These are phyloP conservation scores for Peronospora farinosa DNA, from an alignment of 352 stramenopile species.

Conservation along the genomic window DNA sequence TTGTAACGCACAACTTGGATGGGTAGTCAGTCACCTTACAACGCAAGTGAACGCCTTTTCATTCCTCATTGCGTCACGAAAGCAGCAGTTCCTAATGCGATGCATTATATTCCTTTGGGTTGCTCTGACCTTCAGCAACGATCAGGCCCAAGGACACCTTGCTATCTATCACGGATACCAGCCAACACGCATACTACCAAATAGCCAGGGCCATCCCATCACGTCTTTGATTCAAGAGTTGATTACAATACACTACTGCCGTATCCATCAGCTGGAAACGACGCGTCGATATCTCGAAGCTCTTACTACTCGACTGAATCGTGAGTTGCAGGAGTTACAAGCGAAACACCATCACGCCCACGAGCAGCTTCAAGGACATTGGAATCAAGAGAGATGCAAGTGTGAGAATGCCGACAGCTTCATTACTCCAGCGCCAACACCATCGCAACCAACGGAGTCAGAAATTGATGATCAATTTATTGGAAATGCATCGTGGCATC, in stretches of 20 bases:
- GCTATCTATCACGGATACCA: slow-evolving; percentile 6
- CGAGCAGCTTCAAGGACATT: slow-evolving; percentile 8
- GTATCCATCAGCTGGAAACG: slow-evolving; percentile 10
- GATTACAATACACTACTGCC: background rate
- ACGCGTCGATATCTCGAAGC: slow-evolving; percentile 14
- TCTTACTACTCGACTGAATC: slow-evolving; percentile 8
- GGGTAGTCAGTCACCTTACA: too few species aligned
- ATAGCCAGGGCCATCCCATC: background rate
- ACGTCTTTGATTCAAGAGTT: background rate
- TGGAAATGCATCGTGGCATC: slow-evolving; percentile 13
- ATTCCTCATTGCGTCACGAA: slow-evolving; percentile 29
- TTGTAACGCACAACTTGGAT: too few species aligned
- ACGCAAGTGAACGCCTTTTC: background rate
- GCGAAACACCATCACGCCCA: slow-evolving; percentile 1
- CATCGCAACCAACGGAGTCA: slow-evolving; percentile 5
- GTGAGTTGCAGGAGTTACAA: slow-evolving; percentile 17
- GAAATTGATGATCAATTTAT: background rate
- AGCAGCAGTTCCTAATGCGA: slow-evolving; percentile 17
- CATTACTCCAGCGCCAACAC: slow-evolving; percentile 4
- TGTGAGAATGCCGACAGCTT: slow-evolving; percentile 11
- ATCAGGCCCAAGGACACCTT: slow-evolving; percentile 13
- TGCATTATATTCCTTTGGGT: slow-evolving; percentile 12
- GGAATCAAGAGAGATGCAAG: slow-evolving; percentile 11
- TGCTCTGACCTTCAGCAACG: slow-evolving; percentile 9
- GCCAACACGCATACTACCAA: background rate